Evolutionary conservation across 345 rosid genomes (phyloP).

Genomic region (Lumnitzera racemosa): DNA sequence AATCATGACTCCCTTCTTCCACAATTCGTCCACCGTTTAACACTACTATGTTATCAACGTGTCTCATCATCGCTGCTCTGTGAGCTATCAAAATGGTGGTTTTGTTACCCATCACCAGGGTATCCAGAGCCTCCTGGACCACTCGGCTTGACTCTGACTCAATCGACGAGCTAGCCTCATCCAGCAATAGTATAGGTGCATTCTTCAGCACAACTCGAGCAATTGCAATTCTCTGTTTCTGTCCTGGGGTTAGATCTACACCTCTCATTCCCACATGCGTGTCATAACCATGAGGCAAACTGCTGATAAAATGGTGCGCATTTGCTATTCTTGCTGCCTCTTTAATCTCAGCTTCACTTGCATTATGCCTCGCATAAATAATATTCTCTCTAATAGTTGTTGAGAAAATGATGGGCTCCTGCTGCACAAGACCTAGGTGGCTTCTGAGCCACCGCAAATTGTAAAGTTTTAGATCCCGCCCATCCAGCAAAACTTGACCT

Average conservation of each 20-base stretch:
- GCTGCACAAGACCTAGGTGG: conserved; percentile 94
- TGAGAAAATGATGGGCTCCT: conserved; percentile 94
- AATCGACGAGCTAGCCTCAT: conserved; percentile 93
- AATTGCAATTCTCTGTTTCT: conserved; percentile 94
- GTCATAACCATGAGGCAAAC: conserved; percentile 95
- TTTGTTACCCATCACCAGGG: conserved; percentile 93
- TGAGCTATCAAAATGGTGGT: conserved; percentile 93
- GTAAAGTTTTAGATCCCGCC: conserved; percentile 82
- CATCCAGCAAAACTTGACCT: conserved; percentile 90
- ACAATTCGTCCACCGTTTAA: conserved; percentile 95
- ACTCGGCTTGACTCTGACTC: conserved; percentile 98
- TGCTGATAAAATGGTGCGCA: conserved; percentile 98
- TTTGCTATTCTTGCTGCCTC: conserved; percentile 99
- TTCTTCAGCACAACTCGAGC: conserved; percentile 94
- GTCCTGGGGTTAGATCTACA: conserved; percentile 95
- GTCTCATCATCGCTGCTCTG: conserved; percentile 96
- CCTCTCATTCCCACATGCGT: conserved; percentile 99
- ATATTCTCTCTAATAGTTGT: conserved; percentile 94
- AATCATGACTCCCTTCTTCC: conserved; percentile 91
- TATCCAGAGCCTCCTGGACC: conserved; percentile 93
- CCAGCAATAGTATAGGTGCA: conserved; percentile 84
- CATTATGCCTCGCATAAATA: conserved; percentile 95
- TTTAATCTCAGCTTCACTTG: conserved; percentile 95
- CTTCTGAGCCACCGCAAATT: conserved; percentile 93
- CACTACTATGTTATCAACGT: conserved; percentile 93